Evolutionary conservation across 768 basidiomycete species (phyloP).

Genomic region (Tylopilus intermedius): DNA sequence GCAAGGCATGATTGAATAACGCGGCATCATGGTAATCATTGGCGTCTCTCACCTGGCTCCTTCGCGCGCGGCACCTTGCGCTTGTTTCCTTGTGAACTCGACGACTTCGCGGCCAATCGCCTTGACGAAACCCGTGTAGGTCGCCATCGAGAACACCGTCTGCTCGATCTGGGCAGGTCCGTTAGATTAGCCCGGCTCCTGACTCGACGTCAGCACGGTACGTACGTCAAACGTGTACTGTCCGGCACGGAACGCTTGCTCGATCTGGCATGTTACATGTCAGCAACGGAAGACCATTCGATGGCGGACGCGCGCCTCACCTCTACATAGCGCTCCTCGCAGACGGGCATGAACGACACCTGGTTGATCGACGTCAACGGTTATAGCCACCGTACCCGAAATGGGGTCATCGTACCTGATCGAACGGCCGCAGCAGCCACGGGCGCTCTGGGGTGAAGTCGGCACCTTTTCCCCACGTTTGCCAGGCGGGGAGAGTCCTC

Average conservation of each 20-base stretch:
- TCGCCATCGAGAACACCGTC: constrained; percentile 47
- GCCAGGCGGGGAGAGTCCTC: constrained; percentile 61
- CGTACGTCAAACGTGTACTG: constrained; percentile 53
- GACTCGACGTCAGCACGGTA: constrained; percentile 6
- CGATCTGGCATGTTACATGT: constrained; percentile 33
- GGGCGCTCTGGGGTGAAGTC: constrained; percentile 45
- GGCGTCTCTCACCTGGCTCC: constrained; percentile 34
- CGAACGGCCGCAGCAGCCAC: constrained; percentile 60
- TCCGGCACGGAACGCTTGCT: constrained; percentile 49
- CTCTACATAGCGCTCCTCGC: constrained; percentile 45
- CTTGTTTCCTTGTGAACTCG: constrained; percentile 40
- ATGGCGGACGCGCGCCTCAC: constrained; percentile 22
- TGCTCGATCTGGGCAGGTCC: constrained; percentile 39
- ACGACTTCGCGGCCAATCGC: constrained; percentile 39
- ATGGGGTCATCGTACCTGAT: constrained; percentile 38
- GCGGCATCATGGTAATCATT: neutral
- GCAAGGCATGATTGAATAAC: neutral
- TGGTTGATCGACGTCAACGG: constrained; percentile 13
- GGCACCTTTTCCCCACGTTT: constrained; percentile 52
- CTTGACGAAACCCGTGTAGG: constrained; percentile 41
- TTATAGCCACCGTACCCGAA: neutral
- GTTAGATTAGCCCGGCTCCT: constrained; percentile 4
- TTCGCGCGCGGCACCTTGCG: constrained; percentile 33
- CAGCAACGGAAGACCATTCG: neutral
- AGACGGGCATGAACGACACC: constrained; percentile 49